Evolutionary conservation across 2,329 filamentous ascomycete species (phyloP), one percentile per base, ranked within the genome.

Genomic region (Colletotrichum tabaci): DNA sequence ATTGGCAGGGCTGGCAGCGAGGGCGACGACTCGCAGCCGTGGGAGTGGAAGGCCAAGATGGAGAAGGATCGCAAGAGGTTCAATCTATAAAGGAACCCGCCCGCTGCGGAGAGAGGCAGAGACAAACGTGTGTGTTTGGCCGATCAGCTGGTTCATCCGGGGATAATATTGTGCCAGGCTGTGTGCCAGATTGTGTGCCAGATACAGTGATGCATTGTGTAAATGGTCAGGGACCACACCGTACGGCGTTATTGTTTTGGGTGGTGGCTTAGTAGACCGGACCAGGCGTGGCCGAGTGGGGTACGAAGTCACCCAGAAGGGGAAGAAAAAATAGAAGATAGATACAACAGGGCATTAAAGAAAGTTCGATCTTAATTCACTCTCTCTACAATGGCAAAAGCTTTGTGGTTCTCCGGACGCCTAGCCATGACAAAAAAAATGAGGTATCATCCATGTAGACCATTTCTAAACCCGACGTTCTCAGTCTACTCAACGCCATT

Each of bases 41-140:
- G 96, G 96, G 90, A 98, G 80, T 99, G 96, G 96, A 97, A 97
- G 84, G 93, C 93, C 13, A 91, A 91, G 80, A 97, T 96, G 92
- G 96, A 99, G 85, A 98, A 98, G 86, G 87, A 93, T 79, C 88
- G 96, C 78, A 98, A 96, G 76, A 92, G 94, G 80, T 99, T 98
- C 85, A 96, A 97, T 83, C 86, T 99, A 79, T 98, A 87, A 42
- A 13, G 13, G 53, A 35, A 18, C 23, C 18, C 8, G 35, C 23
- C 61, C 10, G 16, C 15, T 35, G 23, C 15, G 12, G 21, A 15
- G 49, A 21, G 26, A 21, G 12, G 23, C 5, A 8, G 26, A 47
- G 53, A n/a, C 18, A 21, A 21, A 9, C 3, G 4, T 21, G 13
- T 12, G n/a, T 42, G n/a, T 16, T 44, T 30, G 57, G 42, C 35